Base-by-base conservation (phyloP, 495 filamentous ascomycete genomes). In the Parathielavia appendiculata region DNA sequence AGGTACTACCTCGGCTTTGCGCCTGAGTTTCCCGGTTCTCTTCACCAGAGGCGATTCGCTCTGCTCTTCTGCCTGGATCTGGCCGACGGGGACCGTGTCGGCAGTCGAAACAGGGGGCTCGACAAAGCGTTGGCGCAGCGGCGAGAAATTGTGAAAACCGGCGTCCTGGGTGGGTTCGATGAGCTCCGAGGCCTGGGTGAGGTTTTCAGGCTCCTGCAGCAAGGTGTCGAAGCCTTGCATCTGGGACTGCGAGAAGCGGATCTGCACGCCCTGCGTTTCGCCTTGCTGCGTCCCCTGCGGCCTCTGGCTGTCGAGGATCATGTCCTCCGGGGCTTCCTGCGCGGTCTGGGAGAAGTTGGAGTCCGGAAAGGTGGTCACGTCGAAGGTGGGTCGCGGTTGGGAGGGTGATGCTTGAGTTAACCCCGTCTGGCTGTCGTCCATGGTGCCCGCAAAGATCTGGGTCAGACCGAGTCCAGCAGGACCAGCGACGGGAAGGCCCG, bases 361-460 rank as follows among this genome's bases (percentile, higher is more conserved):
- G 59, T 76, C 73, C 6, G 76, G 76, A 59, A 80, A 77, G 41
- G 60, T 55, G 7, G 66, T 66, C 35, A 56, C 58, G 45, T 66
- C 67, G 71, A 69, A 68, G 23, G 69, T 75, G 5, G 77, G 75
- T 58, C 70, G 70, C 5, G 75, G 72, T 26, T 70, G 66, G 8
- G 66, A 56, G n/a, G 75, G 72, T 2, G 69, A 73, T 38, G 57
- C 57, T 30, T 60, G 53, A 5, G 61, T 60, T 7, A 64, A 63
- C 12, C 66, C 72, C 49, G 54, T 61, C 67, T 78, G 73, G 57
- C 81, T 83, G 35, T 88, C 82, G 49, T 85, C 88, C 81, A 97
- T 86, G 2, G 92, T 97, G 26, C 89, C 90, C n/a, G 88, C 87
- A 69, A 96, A 97, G 52, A 90, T 89, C 68, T 97, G 92, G 5